Evolutionary conservation across 2,329 filamentous ascomycete species (phyloP), one percentile per base, ranked within the genome.

Genomic region (Trichoderma sp.): DNA sequence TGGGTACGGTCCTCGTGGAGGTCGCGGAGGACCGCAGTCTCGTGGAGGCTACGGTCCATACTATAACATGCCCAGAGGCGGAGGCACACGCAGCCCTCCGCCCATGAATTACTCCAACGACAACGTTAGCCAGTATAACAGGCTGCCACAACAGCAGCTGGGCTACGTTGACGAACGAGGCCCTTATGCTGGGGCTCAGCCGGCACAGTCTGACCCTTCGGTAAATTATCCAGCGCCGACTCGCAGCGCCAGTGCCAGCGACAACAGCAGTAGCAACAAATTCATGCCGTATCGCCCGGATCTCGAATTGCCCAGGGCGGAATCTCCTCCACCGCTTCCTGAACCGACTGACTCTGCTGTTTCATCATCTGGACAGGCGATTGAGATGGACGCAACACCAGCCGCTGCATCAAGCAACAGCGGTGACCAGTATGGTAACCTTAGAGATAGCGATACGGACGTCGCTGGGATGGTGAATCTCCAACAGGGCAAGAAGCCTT

Each of bases 351-450:
- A 81, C 69, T 73, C 78, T 58, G 72, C 75, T n/a, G 73, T 78
- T 31, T 49, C 59, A 7, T 49, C 58, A 40, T 78, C 89, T 14
- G 89, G 89, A 11, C 90, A 91, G 75, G 89, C 91, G 3, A 87
- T 94, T 65, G 93, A 96, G 78, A 94, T 96, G 92, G 91, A 94
- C 77, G 89, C 90, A 40, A 85, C 83, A 66, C 84, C 85, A n/a
- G 77, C 79, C 67, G 80, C 79, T 33, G 71, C 81, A 3, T 82
- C 81, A 16, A 74, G 74, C 49, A 81, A 79, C 16, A 84, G 81
- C 71, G 55, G 14, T 37, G 84, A 81, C 24, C 82, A 84, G 68
- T 84, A 83, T 68, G 81, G 81, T 62, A 79, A 80, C 43, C 77
- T 88, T 21, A 82, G 85, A 60, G 90, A 92, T 65, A 91, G 87